A percentile compares a stretch with the other conserved stretches of the same genome.
Conservation (phyloP, 805 yeast species). For the Saccharomycopsis fibuligera region DNA sequence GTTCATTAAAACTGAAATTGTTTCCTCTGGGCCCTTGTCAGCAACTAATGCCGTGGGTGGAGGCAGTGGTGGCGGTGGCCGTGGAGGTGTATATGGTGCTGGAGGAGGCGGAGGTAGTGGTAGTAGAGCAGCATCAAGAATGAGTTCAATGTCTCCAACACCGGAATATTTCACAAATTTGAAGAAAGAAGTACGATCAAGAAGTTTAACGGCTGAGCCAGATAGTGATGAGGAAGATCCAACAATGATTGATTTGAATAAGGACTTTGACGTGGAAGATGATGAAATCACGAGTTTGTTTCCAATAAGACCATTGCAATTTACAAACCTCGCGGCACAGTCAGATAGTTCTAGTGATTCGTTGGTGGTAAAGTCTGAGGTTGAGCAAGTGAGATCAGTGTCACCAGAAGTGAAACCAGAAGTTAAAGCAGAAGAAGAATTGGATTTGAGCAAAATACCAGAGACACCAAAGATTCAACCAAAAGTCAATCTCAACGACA, state of each 20-base stretch:
- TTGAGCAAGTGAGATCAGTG: background rate
- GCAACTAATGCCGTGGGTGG: slow-evolving; percentile 2
- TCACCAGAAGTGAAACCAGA: slow-evolving; percentile 14
- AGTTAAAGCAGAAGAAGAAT: slow-evolving; percentile 21
- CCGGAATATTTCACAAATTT: slow-evolving; percentile 28
- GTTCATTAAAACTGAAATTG: slow-evolving; percentile 54
- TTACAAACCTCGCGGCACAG: slow-evolving; percentile 25
- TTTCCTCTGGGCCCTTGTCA: slow-evolving; percentile 69
- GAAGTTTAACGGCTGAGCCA: slow-evolving; percentile 15
- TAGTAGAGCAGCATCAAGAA: slow-evolving; percentile 5
- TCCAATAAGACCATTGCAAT: slow-evolving; percentile 40
- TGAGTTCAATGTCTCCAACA: slow-evolving; percentile 26
- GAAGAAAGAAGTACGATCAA: slow-evolving; percentile 14
- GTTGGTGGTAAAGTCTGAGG: background rate
- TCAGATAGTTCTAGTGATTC: background rate
- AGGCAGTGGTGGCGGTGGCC: slow-evolving; percentile 1
- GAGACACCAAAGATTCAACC: background rate
- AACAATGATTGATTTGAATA: slow-evolving; percentile 38
- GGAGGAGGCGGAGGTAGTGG: slow-evolving; percentile 3
- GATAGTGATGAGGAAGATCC: slow-evolving; percentile 28
- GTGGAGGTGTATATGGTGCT: no score
- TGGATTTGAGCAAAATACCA: slow-evolving; percentile 7
- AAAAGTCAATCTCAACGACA: background rate
- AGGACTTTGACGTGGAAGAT: slow-evolving; percentile 34
- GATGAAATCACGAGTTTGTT: slow-evolving; percentile 31